Evolutionary conservation across 1,284 basidiomycete genomes (phyloP).

Genomic region (Ganoderma multipileum): DNA sequence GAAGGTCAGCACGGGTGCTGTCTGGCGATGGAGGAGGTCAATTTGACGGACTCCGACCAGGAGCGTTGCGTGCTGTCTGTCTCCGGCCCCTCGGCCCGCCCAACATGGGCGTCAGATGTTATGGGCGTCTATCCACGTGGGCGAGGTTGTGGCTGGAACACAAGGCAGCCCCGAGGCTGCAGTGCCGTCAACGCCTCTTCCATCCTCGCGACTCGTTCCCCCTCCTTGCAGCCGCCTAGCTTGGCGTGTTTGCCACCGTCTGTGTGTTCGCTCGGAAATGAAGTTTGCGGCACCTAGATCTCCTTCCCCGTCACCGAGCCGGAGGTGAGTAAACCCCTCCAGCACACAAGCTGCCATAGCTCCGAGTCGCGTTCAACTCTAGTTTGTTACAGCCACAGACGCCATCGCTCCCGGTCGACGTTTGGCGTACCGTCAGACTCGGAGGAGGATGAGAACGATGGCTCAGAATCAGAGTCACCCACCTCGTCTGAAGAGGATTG

Average conservation of each 20-base stretch:
- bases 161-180: constrained; percentile 3
- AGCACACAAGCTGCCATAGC: constrained; percentile 7
- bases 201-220: not conserved
- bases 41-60: too few species aligned
- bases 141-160: constrained; percentile 19
- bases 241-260: not conserved
- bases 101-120: not conserved
- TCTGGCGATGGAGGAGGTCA: too few species aligned
- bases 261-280: constrained; percentile 46
- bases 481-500: constrained; percentile 44
- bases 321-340: constrained; percentile 45
- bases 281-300: constrained; percentile 69
- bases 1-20: not conserved
- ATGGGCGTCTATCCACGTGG: constrained; percentile 18
- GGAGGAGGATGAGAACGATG: constrained; percentile 50
- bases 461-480: constrained; percentile 51
- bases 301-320: constrained; percentile 62
- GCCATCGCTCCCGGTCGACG: constrained; percentile 50
- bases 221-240: not conserved
- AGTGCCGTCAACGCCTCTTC: not conserved
- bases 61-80: not conserved
- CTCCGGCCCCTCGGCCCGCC: not conserved
- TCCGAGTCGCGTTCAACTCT: constrained; percentile 13
- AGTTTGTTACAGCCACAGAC: constrained; percentile 13
- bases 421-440: constrained; percentile 61